Conservation (phyloP, 1,284 basidiomycete species). For the Papiliotrema flavescens region DNA sequence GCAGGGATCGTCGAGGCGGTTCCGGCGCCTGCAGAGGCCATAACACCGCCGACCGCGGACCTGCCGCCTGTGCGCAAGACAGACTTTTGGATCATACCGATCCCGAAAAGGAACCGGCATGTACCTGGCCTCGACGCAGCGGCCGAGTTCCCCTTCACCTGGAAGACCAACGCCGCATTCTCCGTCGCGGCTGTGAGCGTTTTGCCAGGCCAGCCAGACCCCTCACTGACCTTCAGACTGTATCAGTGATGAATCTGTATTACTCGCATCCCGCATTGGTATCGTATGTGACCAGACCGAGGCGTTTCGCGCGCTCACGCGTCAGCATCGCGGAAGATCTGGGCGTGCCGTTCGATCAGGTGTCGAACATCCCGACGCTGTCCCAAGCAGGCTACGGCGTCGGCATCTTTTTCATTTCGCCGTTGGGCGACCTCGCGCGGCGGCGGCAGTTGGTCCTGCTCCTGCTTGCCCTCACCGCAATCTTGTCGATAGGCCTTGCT, state of each 20-base stretch:
- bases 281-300: slow-evolving; percentile 28
- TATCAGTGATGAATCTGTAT: slow-evolving; percentile 58
- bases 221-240: slow-evolving; percentile 14
- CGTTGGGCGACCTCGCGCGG: slow-evolving; percentile 64
- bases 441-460: slow-evolving; percentile 56
- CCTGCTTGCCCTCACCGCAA: slow-evolving; percentile 53
- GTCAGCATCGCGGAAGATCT: slow-evolving; percentile 50
- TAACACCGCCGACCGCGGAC: too few species aligned
- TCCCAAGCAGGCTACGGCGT: slow-evolving; percentile 53
- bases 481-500: slow-evolving; percentile 59
- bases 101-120: slow-evolving; percentile 61
- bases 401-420: slow-evolving; percentile 61
- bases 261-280: slow-evolving; percentile 68
- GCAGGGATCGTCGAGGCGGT: too few species aligned
- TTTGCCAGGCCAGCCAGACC: slow-evolving; percentile 9
- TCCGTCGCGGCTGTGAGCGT: slow-evolving; percentile 69
- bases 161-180: slow-evolving; percentile 61
- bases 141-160: slow-evolving; percentile 54
- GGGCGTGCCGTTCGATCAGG: slow-evolving; percentile 56
- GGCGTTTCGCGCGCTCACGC: slow-evolving; percentile 1
- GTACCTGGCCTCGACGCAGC: slow-evolving; percentile 48
- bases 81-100: slow-evolving; percentile 57
- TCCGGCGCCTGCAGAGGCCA: too few species aligned
- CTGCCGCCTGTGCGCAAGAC: slow-evolving; percentile 16
- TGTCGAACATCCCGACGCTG: slow-evolving; percentile 59